These are phyloP conservation scores for Hygrophorus pudorinus DNA, from an alignment of 768 basidiomycete species.

Conservation along the genomic window DNA sequence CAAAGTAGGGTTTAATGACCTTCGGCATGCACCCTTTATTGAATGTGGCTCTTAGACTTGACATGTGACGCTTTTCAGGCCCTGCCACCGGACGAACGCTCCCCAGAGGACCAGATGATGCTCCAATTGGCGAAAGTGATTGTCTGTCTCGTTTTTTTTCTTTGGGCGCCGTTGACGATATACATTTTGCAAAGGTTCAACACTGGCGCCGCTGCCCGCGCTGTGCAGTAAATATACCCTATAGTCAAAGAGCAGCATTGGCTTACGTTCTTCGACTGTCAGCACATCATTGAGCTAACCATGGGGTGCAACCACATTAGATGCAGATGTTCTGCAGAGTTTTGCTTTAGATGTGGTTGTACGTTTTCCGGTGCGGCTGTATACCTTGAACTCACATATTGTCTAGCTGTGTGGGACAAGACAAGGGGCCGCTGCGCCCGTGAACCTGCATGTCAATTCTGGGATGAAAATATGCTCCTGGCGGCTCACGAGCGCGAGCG, in stretches of 20 bases:
- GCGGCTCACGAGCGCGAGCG: conserved; percentile 21
- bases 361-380: conserved; percentile 4
- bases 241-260: not conserved
- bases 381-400: not conserved
- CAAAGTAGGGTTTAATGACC: conserved; percentile 12
- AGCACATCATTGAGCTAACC: conserved; percentile 18
- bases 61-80: conserved; percentile 13
- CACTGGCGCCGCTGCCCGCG: conserved; percentile 31
- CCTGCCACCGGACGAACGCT: conserved; percentile 25
- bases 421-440: conserved; percentile 19
- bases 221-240: conserved; percentile 13
- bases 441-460: conserved; percentile 24
- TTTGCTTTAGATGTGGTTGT: conserved; percentile 34
- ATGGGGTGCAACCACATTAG: conserved; percentile 32
- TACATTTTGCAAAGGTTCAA: conserved; percentile 17
- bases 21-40: not conserved
- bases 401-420: conserved; percentile 5
- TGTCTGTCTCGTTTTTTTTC: not conserved
- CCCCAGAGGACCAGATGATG: conserved; percentile 27
- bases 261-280: not conserved
- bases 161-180: not conserved
- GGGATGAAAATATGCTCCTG: conserved; percentile 28
- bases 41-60: not conserved
- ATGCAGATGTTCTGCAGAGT: conserved; percentile 29
- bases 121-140: conserved; percentile 23